Conservation (phyloP, 2,329 filamentous ascomycete genomes). For the Fusarium veterinarium region DNA sequence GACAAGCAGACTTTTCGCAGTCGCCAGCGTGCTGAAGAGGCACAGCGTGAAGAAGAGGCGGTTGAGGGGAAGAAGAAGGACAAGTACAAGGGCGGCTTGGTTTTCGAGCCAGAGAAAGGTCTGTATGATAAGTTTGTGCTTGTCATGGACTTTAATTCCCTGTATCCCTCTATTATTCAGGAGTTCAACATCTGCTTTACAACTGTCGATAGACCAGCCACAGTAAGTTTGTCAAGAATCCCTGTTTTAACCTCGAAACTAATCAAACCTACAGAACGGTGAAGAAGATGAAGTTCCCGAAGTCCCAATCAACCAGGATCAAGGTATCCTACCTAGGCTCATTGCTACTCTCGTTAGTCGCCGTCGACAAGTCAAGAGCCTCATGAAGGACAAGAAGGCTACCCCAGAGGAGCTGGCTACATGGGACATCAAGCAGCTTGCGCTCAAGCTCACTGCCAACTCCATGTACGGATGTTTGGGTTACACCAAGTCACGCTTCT, state of each 20-base stretch:
- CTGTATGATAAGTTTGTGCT: conserved; percentile 98
- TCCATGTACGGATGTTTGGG: conserved; percentile 99
- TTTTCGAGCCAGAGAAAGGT: conserved; percentile 97
- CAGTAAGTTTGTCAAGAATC: conserved; percentile 65
- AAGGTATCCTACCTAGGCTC: conserved; percentile 88
- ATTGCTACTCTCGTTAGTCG: conserved; percentile 92
- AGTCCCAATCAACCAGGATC: conserved; percentile 80
- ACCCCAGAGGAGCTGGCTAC: conserved; percentile 88
- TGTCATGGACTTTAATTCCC: conserved; percentile 99
- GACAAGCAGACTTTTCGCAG: conserved; percentile 89
- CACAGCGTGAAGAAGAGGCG: conserved; percentile 73
- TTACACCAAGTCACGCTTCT: conserved; percentile 97
- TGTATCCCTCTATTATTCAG: conserved; percentile 98
- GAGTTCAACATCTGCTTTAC: conserved; percentile 99
- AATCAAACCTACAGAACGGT: conserved; percentile 57
- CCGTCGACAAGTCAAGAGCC: conserved; percentile 89
- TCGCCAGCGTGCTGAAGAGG: conserved; percentile 78
- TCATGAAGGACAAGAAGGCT: conserved; percentile 95
- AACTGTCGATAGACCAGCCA: conserved; percentile 82
- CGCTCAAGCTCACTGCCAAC: conserved; percentile 96
- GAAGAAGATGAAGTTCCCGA: conserved; percentile 92
- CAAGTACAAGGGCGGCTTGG: conserved; percentile 98
- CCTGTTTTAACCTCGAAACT: conserved; percentile 33
- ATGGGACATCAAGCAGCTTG: conserved; percentile 98
- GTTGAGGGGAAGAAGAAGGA: conserved; percentile 95